Evolutionary conservation across 371 early-diverging fungal genomes (phyloP).

Genomic region (Mortierella sp.): DNA sequence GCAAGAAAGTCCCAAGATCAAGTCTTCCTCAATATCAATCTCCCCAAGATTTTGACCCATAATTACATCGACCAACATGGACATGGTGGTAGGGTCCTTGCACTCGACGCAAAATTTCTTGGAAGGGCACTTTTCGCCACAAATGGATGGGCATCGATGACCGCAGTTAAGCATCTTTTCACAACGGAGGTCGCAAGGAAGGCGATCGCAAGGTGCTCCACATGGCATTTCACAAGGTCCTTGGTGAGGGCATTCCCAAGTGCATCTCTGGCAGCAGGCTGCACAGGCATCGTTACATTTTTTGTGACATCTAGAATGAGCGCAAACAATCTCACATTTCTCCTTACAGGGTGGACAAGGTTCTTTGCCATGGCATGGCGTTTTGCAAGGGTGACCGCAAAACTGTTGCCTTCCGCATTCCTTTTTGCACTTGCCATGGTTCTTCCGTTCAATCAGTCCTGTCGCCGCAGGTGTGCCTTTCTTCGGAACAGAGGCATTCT

Average conservation of each 20-base stretch:
- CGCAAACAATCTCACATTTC: constrained; percentile 55
- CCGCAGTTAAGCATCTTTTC: constrained; percentile 59
- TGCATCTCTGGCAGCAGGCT: constrained; percentile 60
- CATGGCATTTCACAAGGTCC: constrained; percentile 61
- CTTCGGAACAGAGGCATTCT: constrained; percentile 3
- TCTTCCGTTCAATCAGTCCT: constrained; percentile 6
- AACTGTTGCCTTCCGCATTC: constrained; percentile 14
- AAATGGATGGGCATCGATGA: constrained; percentile 65
- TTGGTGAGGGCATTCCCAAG: constrained; percentile 62
- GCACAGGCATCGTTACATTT: constrained; percentile 56
- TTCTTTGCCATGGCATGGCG: constrained; percentile 40
- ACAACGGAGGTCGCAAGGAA: constrained; percentile 67
- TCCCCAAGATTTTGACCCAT: constrained; percentile 53
- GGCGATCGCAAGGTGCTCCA: constrained; percentile 65
- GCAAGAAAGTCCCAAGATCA: constrained; percentile 60
- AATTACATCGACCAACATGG: constrained; percentile 54
- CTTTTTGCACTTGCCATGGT: constrained; percentile 23
- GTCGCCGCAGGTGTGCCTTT: neutral
- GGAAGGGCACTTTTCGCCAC: constrained; percentile 65
- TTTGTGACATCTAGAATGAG: constrained; percentile 55
- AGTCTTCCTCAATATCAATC: constrained; percentile 57
- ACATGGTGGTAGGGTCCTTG: constrained; percentile 28
- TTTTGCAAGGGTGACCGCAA: constrained; percentile 37
- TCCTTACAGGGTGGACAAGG: constrained; percentile 60
- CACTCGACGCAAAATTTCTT: constrained; percentile 57